These are phyloP conservation scores for Kodamaea hsintzibuensis DNA, from an alignment of 805 yeast species.

Conservation along the genomic window DNA sequence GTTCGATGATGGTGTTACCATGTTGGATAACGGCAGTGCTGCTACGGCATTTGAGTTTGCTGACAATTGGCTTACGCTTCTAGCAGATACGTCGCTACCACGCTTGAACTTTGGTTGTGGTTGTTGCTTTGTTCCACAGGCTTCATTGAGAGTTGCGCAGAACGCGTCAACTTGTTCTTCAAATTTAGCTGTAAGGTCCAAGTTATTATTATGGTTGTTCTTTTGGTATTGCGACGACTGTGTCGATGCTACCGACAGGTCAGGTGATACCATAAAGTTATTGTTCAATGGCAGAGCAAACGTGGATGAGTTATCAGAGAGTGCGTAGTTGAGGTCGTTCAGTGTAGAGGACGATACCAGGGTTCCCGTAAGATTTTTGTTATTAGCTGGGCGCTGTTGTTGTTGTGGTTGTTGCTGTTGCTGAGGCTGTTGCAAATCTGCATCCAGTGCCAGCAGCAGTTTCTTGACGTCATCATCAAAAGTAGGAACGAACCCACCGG, in stretches of 20 bases:
- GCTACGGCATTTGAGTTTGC: slow-evolving; percentile 7
- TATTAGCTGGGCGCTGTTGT: slow-evolving; percentile 8
- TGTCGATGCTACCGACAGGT: slow-evolving; percentile 21
- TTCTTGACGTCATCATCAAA: slow-evolving; percentile 7
- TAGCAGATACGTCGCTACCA: slow-evolving; percentile 7
- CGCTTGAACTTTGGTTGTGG: slow-evolving; percentile 59
- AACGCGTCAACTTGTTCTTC: slow-evolving; percentile 74
- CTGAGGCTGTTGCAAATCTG: neutral
- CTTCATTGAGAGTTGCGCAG: slow-evolving; percentile 73
- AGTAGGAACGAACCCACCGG: slow-evolving; percentile 19
- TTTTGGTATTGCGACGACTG: slow-evolving; percentile 5
- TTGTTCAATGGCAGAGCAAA: slow-evolving; percentile 43
- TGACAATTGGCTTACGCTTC: slow-evolving; percentile 3
- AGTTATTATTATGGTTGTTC: slow-evolving; percentile 7
- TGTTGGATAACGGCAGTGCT: slow-evolving; percentile 20
- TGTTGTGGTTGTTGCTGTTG: no score
- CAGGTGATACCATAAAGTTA: slow-evolving; percentile 35
- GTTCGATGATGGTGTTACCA: slow-evolving; percentile 20
- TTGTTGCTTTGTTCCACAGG: slow-evolving; percentile 74
- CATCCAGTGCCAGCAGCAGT: no score
- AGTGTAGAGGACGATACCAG: slow-evolving; percentile 1
- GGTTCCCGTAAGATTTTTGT: neutral
- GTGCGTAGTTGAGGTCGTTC: slow-evolving; percentile 3
- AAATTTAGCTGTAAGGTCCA: slow-evolving; percentile 32
- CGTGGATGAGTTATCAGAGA: slow-evolving; percentile 24